These are phyloP conservation scores for Erythrophleum fordii DNA, from an alignment of 306 rosid species.

Conservation along the genomic window DNA sequence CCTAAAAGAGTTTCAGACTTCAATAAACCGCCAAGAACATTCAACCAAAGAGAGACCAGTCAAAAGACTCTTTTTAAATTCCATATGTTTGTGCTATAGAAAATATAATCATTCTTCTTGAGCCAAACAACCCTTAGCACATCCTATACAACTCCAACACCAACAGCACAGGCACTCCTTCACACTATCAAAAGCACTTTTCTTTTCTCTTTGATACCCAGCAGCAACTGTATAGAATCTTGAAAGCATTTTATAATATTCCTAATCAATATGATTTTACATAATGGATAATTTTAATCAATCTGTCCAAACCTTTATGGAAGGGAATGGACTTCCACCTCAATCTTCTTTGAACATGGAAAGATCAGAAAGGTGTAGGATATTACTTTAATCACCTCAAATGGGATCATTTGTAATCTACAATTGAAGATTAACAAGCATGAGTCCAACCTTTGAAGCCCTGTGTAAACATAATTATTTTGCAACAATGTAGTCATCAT, in stretches of 20 bases:
- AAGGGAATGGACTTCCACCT: conserved; percentile 26
- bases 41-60: neutral
- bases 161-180: neutral
- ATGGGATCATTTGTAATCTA: conserved; percentile 33
- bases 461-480: conserved; percentile 36
- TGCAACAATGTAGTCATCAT: conserved; percentile 17
- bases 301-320: conserved; percentile 25
- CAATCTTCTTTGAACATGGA: conserved; percentile 17
- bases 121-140: neutral
- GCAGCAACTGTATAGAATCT: neutral
- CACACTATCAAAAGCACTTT: neutral
- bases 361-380: conserved; percentile 25
- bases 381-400: neutral
- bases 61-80: neutral
- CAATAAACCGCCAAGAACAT: neutral
- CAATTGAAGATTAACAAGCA: conserved; percentile 34
- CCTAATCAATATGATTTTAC: conserved; percentile 19
- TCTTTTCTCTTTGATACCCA: neutral
- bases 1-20: neutral
- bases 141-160: neutral
- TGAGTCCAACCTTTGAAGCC: conserved; percentile 31
- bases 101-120: neutral
- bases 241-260: conserved; percentile 1
- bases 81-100: neutral
- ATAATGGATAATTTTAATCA: neutral